phyloP scores from a whole-genome alignment of 306 rosid genomes.

The Vachellia collinsii region DNA sequence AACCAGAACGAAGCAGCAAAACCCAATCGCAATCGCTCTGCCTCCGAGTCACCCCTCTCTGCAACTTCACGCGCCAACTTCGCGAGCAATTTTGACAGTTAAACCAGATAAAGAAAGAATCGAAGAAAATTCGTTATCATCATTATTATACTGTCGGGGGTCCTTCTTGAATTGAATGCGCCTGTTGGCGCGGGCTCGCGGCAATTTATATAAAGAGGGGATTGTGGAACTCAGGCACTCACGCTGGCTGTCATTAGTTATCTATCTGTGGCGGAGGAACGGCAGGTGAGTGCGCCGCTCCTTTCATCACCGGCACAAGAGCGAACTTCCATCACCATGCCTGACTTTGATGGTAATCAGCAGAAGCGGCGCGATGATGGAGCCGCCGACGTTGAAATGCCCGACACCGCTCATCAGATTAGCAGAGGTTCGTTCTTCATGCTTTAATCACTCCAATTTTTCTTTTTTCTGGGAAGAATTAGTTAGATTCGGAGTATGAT shows the following conservation, averaged over 20 bases:
- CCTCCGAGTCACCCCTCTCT: not conserved
- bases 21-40: not conserved
- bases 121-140: not conserved
- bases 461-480: not conserved
- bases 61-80: slow-evolving; percentile 2
- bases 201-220: not conserved
- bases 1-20: not conserved
- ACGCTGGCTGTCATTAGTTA: not conserved
- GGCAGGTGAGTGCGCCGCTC: not conserved
- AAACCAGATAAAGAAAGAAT: not conserved
- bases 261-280: not conserved
- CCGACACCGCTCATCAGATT: slow-evolving; percentile 88
- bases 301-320: not conserved
- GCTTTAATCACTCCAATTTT: not conserved
- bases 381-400: slow-evolving; percentile 37
- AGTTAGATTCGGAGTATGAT: not conserved
- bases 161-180: not conserved
- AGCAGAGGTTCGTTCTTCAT: slow-evolving; percentile 61
- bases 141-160: not conserved
- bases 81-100: not conserved
- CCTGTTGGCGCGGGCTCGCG: not conserved
- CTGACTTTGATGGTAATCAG: slow-evolving; percentile 1
- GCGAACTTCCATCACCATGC: not conserved
- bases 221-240: not conserved
- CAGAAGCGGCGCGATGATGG: slow-evolving; percentile 39